These are phyloP conservation scores for Shiraia bambusicola DNA, from an alignment of 2,329 filamentous ascomycete species.

Conservation along the genomic window DNA sequence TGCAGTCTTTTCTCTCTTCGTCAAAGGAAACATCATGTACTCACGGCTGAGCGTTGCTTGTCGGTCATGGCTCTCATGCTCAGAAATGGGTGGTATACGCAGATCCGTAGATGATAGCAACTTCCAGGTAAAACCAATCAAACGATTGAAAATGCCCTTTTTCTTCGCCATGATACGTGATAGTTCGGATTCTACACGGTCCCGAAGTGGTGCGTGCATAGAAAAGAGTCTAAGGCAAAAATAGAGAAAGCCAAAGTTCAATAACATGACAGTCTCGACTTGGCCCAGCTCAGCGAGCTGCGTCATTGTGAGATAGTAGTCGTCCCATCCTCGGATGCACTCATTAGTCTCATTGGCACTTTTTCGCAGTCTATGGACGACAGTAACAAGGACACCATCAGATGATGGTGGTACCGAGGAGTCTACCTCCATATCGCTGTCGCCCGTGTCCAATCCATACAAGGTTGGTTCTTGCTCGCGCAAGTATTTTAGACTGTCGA, in stretches of 20 bases:
- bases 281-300: conserved; percentile 33
- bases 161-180: conserved; percentile 36
- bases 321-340: conserved; percentile 38
- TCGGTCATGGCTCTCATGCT: conserved; percentile 16
- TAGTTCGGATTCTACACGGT: conserved; percentile 19
- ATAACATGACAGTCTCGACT: conserved; percentile 28
- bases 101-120: conserved; percentile 34
- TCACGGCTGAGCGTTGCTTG: conserved; percentile 23
- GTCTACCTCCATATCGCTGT: conserved; percentile 33
- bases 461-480: conserved; percentile 35
- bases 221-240: conserved; percentile 34
- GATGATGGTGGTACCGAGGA: conserved; percentile 3
- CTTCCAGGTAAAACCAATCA: conserved; percentile 33
- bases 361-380: conserved; percentile 20
- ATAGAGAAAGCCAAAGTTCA: conserved; percentile 29
- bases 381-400: conserved; percentile 19
- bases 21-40: conserved; percentile 30
- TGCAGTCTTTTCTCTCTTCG: conserved; percentile 21
- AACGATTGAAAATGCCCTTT: conserved; percentile 31
- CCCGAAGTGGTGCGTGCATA: conserved; percentile 27
- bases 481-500: conserved; percentile 34
- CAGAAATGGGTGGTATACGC: conserved; percentile 10
- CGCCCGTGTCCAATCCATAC: conserved; percentile 28
- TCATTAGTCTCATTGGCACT: conserved; percentile 27
- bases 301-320: conserved; percentile 36